These are phyloP conservation scores for Saccharomycopsis schoenii DNA, from an alignment of 805 yeast genomes.

Conservation along the genomic window DNA sequence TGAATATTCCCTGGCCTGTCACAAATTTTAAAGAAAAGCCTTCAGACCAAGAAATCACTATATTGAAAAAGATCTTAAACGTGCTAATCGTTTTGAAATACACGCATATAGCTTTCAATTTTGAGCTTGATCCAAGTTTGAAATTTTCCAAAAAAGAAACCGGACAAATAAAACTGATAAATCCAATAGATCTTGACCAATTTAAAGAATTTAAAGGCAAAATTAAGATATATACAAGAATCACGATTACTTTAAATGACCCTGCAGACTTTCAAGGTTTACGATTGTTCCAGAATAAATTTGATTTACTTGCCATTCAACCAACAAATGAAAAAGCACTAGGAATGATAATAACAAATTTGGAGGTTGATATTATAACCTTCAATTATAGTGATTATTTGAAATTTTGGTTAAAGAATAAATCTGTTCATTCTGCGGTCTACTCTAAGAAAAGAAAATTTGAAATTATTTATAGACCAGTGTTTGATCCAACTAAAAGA, in stretches of 20 bases:
- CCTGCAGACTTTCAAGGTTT: constrained; percentile 62
- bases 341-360: constrained; percentile 58
- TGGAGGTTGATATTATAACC: constrained; percentile 77
- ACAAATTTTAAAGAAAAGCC: constrained; percentile 35
- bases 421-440: constrained; percentile 72
- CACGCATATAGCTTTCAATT: constrained; percentile 68
- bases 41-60: constrained; percentile 31
- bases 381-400: constrained; percentile 55
- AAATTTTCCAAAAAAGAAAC: constrained; percentile 37
- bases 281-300: constrained; percentile 34
- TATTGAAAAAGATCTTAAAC: constrained; percentile 39
- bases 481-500: constrained; percentile 33
- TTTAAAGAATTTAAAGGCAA: constrained; percentile 27
- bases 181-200: constrained; percentile 33
- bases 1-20: constrained; percentile 69
- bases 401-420: constrained; percentile 74
- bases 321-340: constrained; percentile 77
- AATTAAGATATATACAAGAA: constrained; percentile 50
- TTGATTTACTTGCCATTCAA: constrained; percentile 73
- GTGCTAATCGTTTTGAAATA: constrained; percentile 58
- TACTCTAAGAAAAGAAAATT: constrained; percentile 66
- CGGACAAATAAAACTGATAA: constrained; percentile 21
- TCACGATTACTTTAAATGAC: constrained; percentile 70
- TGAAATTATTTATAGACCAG: constrained; percentile 41
- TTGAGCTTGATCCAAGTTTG: constrained; percentile 39